Evolutionary conservation across 768 basidiomycete species (phyloP).

Genomic region (Sarcodon sp.): DNA sequence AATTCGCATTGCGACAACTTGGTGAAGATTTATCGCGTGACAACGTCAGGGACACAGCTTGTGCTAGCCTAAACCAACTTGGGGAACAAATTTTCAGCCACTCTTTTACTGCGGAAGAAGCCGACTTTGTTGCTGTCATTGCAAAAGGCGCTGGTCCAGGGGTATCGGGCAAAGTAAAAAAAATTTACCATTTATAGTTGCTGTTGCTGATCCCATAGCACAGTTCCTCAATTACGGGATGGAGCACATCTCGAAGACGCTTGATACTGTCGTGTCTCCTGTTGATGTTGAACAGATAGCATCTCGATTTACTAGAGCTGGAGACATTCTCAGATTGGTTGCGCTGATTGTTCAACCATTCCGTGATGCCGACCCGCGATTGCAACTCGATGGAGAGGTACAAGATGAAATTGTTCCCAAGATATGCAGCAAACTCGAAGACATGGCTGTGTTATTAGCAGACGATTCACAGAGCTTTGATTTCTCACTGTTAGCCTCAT

Average conservation of each 20-base stretch:
- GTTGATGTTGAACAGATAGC: too few species aligned
- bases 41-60: conserved; percentile 37
- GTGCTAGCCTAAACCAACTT: conserved; percentile 50
- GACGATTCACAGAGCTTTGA: conserved; percentile 9
- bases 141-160: conserved; percentile 51
- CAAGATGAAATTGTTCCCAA: conserved; percentile 47
- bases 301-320: conserved; percentile 29
- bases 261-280: conserved; percentile 17
- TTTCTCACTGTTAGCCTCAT: conserved; percentile 17
- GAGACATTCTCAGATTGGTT: conserved; percentile 59
- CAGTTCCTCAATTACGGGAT: conserved; percentile 73
- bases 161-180: conserved; percentile 54
- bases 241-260: conserved; percentile 44
- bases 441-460: conserved; percentile 24
- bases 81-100: conserved; percentile 58
- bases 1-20: conserved; percentile 63
- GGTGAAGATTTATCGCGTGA: conserved; percentile 55
- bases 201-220: neutral
- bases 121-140: conserved; percentile 78
- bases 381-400: conserved; percentile 35
- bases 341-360: conserved; percentile 58
- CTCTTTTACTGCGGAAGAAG: conserved; percentile 66
- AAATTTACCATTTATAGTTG: neutral
- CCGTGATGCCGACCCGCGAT: conserved; percentile 29
- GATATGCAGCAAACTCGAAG: conserved; percentile 32